Evolutionary conservation across 2,329 filamentous ascomycete genomes (phyloP).

Genomic region (Daldinia sp.): DNA sequence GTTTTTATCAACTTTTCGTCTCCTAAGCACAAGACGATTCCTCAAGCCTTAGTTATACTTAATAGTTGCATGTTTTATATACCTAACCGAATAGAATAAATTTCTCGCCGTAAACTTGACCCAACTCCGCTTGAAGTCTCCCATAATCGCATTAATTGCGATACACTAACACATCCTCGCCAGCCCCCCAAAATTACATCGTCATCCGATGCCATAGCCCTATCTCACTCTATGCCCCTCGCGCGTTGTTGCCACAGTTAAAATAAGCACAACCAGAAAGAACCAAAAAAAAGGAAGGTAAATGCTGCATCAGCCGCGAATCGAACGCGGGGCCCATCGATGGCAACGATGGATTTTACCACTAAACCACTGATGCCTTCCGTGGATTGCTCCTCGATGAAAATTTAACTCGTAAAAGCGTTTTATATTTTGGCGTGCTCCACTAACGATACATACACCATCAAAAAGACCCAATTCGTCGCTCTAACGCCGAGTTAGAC

Average conservation of each 20-base stretch:
- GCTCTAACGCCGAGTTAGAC: background rate
- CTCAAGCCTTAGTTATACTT: background rate
- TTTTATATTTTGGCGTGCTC: background rate
- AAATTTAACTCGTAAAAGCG: background rate
- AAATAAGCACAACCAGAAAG: too few species aligned
- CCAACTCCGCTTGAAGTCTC: background rate
- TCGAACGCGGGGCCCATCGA: slow-evolving; percentile 60
- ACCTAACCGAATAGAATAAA: slow-evolving; percentile 3
- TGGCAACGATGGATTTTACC: slow-evolving; percentile 64
- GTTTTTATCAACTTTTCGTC: background rate
- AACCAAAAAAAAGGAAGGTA: too few species aligned
- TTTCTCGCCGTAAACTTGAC: background rate
- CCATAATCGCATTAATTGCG: too few species aligned
- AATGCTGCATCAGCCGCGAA: slow-evolving; percentile 52
- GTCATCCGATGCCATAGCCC: too few species aligned
- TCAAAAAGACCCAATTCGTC: background rate
- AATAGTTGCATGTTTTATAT: background rate
- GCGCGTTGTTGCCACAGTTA: too few species aligned
- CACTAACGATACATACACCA: too few species aligned
- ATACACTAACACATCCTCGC: too few species aligned
- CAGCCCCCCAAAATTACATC: too few species aligned
- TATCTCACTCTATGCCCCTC: too few species aligned
- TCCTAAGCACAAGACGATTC: background rate
- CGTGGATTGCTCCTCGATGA: background rate
- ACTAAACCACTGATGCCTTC: slow-evolving; percentile 57